Evolutionary conservation across 441 rosid genomes (phyloP).

Genomic region (Gossypium trilobum): DNA sequence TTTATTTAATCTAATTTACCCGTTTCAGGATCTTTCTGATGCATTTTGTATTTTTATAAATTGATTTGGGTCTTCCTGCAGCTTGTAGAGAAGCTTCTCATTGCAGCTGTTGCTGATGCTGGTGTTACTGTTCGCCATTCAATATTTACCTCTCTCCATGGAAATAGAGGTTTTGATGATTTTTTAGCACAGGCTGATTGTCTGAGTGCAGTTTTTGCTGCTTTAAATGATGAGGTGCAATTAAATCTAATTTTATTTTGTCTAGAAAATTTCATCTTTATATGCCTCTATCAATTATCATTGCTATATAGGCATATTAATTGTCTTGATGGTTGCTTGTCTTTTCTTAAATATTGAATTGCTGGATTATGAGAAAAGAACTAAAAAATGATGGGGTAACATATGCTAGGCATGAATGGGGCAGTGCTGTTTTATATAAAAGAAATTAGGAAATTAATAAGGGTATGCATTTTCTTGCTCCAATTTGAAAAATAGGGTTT

Average conservation of each 20-base stretch:
- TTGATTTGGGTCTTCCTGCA: conserved; percentile 35
- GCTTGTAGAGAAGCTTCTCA: conserved; percentile 98
- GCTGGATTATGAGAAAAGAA: background rate
- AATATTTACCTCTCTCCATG: conserved; percentile 69
- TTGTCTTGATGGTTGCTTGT: background rate
- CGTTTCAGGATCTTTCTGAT: background rate
- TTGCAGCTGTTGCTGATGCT: conserved; percentile 94
- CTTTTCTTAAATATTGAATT: background rate
- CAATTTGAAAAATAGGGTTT: background rate
- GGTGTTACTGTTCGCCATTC: conserved; percentile 93
- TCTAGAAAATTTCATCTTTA: background rate
- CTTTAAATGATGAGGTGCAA: conserved; percentile 94
- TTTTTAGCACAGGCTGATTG: conserved; percentile 97
- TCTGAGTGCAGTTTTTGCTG: conserved; percentile 93
- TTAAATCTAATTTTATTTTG: conserved; percentile 18
- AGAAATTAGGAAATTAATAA: background rate
- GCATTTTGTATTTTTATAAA: conserved; percentile 26
- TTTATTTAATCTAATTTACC: background rate
- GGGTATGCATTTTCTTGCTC: background rate
- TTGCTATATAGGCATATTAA: background rate
- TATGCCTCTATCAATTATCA: background rate
- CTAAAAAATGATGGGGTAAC: background rate
- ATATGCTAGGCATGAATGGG: background rate
- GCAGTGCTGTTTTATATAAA: background rate
- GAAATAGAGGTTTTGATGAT: conserved; percentile 86